Conservation (phyloP, 768 basidiomycete species). For the Boletus vinaceobasis region DNA sequence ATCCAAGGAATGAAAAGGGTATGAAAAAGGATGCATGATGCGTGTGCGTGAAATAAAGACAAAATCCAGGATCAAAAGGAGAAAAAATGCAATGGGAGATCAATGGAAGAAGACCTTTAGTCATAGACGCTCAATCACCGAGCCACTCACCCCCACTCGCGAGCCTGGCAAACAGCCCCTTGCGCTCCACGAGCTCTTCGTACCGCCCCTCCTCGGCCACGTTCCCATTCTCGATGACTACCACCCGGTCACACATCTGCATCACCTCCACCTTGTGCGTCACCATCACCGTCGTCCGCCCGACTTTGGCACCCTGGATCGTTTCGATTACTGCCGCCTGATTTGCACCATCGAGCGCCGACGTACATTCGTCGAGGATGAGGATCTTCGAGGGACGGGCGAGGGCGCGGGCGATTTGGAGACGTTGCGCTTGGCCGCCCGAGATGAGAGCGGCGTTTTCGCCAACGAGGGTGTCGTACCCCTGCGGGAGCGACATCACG, state of each 20-base stretch:
- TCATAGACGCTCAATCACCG: conserved; percentile 16
- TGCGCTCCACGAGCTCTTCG: conserved; percentile 60
- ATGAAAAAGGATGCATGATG: background rate
- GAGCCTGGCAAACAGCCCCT: conserved; percentile 72
- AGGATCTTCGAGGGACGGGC: conserved; percentile 69
- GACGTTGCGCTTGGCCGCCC: conserved; percentile 91
- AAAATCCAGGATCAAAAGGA: background rate
- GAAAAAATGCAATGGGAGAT: background rate
- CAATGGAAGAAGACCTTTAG: background rate
- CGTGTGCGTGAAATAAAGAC: background rate
- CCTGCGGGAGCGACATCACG: conserved; percentile 71
- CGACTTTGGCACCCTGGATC: conserved; percentile 58
- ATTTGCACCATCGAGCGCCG: conserved; percentile 82
- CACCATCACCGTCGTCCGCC: conserved; percentile 84
- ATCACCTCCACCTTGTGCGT: conserved; percentile 92
- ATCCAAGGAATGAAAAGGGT: conserved; percentile 1
- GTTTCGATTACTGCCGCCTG: conserved; percentile 80
- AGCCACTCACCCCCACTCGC: conserved; percentile 77
- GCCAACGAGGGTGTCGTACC: conserved; percentile 84
- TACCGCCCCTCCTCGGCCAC: conserved; percentile 79
- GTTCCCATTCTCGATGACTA: conserved; percentile 75
- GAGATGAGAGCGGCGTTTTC: conserved; percentile 91
- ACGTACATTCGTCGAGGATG: conserved; percentile 94
- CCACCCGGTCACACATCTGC: conserved; percentile 86
- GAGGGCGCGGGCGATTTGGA: conserved; percentile 91